Percentiles rank a stretch among this genome's conserved stretches.
Evolutionary conservation across 1,139 yeast genomes (phyloP).

Genomic region (Yamadazyma jaroonii): DNA sequence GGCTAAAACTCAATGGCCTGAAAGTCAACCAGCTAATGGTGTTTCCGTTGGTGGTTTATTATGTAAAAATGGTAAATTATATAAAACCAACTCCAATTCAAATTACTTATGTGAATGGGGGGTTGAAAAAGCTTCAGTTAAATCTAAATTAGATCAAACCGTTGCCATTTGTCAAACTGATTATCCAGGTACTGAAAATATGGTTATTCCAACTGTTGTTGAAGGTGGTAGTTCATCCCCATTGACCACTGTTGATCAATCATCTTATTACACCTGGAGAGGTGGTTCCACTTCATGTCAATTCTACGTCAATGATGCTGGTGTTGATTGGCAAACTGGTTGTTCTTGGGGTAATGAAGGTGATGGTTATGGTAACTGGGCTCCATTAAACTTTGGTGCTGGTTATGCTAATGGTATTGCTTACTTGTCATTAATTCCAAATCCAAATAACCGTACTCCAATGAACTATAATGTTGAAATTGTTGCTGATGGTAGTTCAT

Average conservation of each 20-base stretch:
- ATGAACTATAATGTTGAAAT: constrained; percentile 70
- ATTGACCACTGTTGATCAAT: constrained; percentile 64
- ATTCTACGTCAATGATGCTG: constrained; percentile 80
- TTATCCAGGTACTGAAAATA: constrained; percentile 86
- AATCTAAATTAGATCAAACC: constrained; percentile 49
- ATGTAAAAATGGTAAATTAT: constrained; percentile 67
- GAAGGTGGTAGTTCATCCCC: constrained; percentile 55
- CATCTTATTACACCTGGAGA: constrained; percentile 60
- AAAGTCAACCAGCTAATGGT: constrained; percentile 67
- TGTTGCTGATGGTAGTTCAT: constrained; percentile 52
- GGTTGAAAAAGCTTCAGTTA: constrained; percentile 56
- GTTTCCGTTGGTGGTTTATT: constrained; percentile 76
- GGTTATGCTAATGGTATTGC: constrained; percentile 62
- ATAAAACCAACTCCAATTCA: constrained; percentile 58
- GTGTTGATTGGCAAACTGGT: constrained; percentile 69
- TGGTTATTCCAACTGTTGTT: constrained; percentile 78
- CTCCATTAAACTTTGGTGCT: constrained; percentile 77
- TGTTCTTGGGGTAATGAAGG: constrained; percentile 73
- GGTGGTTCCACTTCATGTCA: constrained; percentile 71
- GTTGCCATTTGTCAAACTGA: constrained; percentile 85
- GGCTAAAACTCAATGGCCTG: constrained; percentile 89
- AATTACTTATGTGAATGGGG: constrained; percentile 81
- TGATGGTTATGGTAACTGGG: constrained; percentile 78
- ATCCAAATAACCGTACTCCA: constrained; percentile 66
- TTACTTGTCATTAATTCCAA: constrained; percentile 76